These are phyloP conservation scores for Mortierella hygrophila DNA, from an alignment of 192 early-diverging fungal genomes.

Conservation along the genomic window DNA sequence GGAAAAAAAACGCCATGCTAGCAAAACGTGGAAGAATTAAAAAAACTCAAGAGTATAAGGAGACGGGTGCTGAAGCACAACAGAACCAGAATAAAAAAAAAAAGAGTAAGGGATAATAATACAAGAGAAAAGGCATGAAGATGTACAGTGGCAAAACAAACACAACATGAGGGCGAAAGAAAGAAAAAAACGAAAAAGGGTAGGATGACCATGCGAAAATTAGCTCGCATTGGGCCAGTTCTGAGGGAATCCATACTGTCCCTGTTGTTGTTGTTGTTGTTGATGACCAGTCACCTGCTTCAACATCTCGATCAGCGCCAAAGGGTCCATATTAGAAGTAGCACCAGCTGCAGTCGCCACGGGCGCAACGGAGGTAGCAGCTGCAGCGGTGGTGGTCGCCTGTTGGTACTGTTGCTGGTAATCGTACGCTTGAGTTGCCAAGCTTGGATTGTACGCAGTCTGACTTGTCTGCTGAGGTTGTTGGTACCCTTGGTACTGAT, in stretches of 20 bases:
- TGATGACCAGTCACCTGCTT: slow-evolving; percentile 17
- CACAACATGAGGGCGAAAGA: neutral
- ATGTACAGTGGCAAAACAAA: neutral
- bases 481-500: neutral
- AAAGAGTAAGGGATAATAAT: neutral
- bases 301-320: slow-evolving; percentile 17
- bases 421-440: too few relatives aligned
- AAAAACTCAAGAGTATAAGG: neutral
- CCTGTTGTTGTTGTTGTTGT: slow-evolving; percentile 22
- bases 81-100: neutral
- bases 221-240: neutral
- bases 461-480: neutral
- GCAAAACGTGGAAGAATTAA: neutral
- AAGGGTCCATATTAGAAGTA: neutral
- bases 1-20: neutral
- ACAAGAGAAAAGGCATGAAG: neutral
- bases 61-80: too few relatives aligned
- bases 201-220: neutral
- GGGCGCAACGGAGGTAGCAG: neutral
- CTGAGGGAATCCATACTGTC: neutral
- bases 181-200: neutral
- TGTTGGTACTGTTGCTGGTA: slow-evolving; percentile 1
- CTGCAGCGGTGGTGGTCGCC: neutral
- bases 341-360: neutral
- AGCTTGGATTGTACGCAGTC: neutral